Evolutionary conservation across 169 alveolate genomes (phyloP), one percentile per base, ranked within the genome.

Genomic region (Plasmodium blacklocki): DNA sequence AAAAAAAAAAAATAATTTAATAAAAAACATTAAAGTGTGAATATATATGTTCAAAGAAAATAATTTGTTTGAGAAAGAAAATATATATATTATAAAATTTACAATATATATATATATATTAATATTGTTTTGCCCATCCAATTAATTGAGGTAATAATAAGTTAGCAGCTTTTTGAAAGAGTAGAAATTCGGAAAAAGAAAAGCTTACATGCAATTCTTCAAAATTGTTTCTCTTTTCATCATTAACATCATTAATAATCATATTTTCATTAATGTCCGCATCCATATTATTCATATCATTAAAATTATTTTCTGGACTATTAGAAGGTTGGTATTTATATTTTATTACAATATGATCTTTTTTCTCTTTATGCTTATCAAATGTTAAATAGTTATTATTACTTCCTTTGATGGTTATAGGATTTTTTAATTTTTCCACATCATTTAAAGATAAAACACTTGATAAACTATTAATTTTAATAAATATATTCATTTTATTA

Each of bases 121-220:
- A 76, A 19, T 62, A 39, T 7, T 68, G 91, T 49, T 60, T 83
- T 7, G 91, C 85, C 91, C 91, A 83, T 7, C 91, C 91, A 14
- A 83, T 39, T 43, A 83, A 47, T 47, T 83, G 85, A 39, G 91
- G 91, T 14, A 83, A 62, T 29, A 83, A 83, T 64, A 54, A 58
- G 70, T 83, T 83, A 4, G 91, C 73, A 67, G 91, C 91, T 45
- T 83, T 83, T 54, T 83, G 91, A 39, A 83, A 68, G 58, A 83
- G 58, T n/a, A 52, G 62, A 68, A 83, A 83, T 26, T 83, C 91
- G 0, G 91, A 68, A 68, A 83, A 83, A 8, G 91, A 19, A 5
- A 54, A 66, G 26, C 85, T 83, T 11, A 83, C 91, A 56, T 83
- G 85, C 11, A 83, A 72, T 67, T 83, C 91, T 49, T 83, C 85